Conservation (phyloP, 1,284 basidiomycete genomes). For the Caloboletus inedulis region DNA sequence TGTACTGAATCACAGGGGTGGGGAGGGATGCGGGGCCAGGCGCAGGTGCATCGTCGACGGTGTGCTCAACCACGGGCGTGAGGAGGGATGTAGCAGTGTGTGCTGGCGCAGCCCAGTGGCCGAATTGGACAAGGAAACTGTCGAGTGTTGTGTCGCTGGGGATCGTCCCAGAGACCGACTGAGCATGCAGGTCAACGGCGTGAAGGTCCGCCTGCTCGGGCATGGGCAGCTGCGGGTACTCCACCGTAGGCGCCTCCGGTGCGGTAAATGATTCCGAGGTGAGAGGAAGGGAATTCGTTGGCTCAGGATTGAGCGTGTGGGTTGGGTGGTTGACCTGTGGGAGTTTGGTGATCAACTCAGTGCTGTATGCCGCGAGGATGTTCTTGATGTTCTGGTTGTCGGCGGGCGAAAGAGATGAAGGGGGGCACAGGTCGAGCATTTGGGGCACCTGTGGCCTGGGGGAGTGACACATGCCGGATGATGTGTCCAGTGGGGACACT, state of each 20-base stretch:
- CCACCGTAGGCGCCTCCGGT: neutral
- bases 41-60: neutral
- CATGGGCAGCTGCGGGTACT: conserved; percentile 10
- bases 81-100: neutral
- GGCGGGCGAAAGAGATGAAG: neutral
- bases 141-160: neutral
- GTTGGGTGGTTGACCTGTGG: neutral
- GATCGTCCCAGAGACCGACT: neutral
- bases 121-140: neutral
- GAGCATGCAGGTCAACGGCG: neutral
- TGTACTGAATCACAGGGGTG: neutral
- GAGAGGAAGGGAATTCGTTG: neutral
- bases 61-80: neutral
- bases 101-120: neutral
- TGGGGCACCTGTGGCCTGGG: neutral
- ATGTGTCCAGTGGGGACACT: neutral
- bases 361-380: neutral
- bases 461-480: neutral
- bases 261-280: neutral
- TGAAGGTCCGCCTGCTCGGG: neutral
- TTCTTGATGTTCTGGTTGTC: neutral
- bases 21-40: neutral
- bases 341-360: neutral
- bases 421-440: neutral
- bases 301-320: too few species aligned